Evolutionary conservation across 2,329 filamentous ascomycete genomes (phyloP), one percentile per base, ranked within the genome.

Genomic region (Pseudopithomyces maydicus): DNA sequence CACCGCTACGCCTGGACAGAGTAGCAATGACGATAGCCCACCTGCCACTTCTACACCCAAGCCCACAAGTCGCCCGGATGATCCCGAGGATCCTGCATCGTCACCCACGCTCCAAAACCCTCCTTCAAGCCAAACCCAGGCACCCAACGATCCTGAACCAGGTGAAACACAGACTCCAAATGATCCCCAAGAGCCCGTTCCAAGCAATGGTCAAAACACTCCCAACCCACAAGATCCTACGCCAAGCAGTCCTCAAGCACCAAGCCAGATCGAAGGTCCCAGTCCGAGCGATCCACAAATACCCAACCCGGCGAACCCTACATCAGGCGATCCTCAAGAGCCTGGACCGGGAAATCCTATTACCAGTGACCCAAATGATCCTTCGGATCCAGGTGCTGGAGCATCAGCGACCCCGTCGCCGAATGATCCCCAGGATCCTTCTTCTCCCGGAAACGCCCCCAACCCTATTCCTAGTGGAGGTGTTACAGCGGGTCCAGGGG

Each of bases 391-490:
- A 17, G 36, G n/a, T 38, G 43, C 49, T 7, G 49, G 38, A 2
- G 33, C 23, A 10, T 20, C 29, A 17, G 8, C 41, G 44, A n/a
- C 17, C 14, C 38, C 43, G 8, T 20, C 36, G 6, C 29, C 23
- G 26, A 52, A 49, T 36, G 22, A 54, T 26, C 41, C 50, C 26
- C 42, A 51, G 23, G 44, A 53, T 32, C 54, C 48, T 22, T 23
- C 41, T n/a, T 20, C 38, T 41, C 42, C 54, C n/a, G 47, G 36
- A 11, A 50, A 45, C 32, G n/a, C 54, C 11, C 32, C 15, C 14
- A 14, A 23, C 10, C 32, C 45, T 22, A 17, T 22, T 14, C 22
- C 3, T 15, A 15, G 19, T 7, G 44, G 20, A 12, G 44, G 43
- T n/a, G n/a, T 14, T 38, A 14, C 35, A 11, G 35, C 3, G 14